Evolutionary conservation across 352 stramenopile genomes (phyloP).

Genomic region (Stephanocyclus meneghinianus): DNA sequence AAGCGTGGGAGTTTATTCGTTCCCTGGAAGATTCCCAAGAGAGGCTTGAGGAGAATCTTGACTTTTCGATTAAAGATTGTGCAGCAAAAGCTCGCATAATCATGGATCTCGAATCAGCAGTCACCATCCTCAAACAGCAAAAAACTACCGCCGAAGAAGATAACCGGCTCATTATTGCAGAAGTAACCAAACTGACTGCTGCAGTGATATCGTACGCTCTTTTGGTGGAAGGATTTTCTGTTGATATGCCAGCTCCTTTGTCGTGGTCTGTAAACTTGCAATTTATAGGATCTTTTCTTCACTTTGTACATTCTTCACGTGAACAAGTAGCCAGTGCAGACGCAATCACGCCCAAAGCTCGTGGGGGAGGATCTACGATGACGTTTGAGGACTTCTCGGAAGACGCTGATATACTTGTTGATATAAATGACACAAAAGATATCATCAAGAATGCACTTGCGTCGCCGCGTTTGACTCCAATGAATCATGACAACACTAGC

Average conservation of each 20-base stretch:
- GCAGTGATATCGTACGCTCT: conserved; percentile 25
- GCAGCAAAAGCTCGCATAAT: conserved; percentile 30
- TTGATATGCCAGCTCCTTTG: conserved; percentile 12
- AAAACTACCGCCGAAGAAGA: conserved; percentile 33
- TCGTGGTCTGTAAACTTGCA: conserved; percentile 49
- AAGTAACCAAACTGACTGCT: conserved; percentile 29
- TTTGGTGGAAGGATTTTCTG: conserved; percentile 40
- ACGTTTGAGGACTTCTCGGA: conserved; percentile 22
- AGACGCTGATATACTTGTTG: conserved; percentile 37
- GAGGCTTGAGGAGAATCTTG: conserved; percentile 25
- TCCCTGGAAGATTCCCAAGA: conserved; percentile 46
- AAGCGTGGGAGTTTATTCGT: conserved; percentile 38
- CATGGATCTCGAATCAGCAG: conserved; percentile 34
- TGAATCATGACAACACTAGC: conserved; percentile 21
- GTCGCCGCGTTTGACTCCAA: conserved; percentile 50
- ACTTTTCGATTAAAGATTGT: conserved; percentile 37
- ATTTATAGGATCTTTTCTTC: conserved; percentile 42
- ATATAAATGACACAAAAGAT: conserved; percentile 51
- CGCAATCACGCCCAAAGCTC: conserved; percentile 43
- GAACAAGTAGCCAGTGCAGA: conserved; percentile 16
- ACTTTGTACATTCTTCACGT: conserved; percentile 9
- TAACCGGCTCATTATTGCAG: conserved; percentile 30
- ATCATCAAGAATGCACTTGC: conserved; percentile 40
- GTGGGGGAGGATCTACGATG: conserved; percentile 13
- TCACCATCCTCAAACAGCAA: conserved; percentile 39